These are phyloP conservation scores for Calocybe indica DNA, from an alignment of 768 basidiomycete species.

Conservation along the genomic window DNA sequence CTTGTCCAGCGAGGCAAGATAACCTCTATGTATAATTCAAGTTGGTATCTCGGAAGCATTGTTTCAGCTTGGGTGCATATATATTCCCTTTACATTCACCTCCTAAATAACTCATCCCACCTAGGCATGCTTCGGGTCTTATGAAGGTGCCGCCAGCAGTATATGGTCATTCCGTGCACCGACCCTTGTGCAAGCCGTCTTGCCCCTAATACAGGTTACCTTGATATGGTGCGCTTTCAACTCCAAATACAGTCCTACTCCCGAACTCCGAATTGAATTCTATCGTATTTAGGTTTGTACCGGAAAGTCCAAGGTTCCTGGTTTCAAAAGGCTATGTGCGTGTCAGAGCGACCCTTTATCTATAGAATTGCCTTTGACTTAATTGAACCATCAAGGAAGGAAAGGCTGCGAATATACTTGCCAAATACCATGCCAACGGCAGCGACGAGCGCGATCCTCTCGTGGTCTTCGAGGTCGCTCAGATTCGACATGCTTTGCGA, in stretches of 20 bases:
- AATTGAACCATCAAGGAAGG: constrained; percentile 29
- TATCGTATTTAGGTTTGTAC: constrained; percentile 42
- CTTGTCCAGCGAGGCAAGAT: constrained; percentile 42
- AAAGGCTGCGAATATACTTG: constrained; percentile 53
- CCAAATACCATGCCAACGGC: constrained; percentile 68
- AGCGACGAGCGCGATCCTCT: constrained; percentile 55
- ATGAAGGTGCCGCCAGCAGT: constrained; percentile 27
- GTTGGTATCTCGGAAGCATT: constrained; percentile 73
- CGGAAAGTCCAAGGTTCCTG: constrained; percentile 65
- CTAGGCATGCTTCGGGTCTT: constrained; percentile 39
- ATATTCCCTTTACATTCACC: background rate
- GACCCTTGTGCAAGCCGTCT: constrained; percentile 53
- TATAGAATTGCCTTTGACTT: background rate
- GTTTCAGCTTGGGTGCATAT: constrained; percentile 40
- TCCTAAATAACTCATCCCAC: background rate
- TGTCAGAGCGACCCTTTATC: background rate
- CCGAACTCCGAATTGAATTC: background rate
- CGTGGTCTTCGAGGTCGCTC: constrained; percentile 50
- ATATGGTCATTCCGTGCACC: constrained; percentile 65
- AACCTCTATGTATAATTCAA: constrained; percentile 62
- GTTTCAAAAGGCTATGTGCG: constrained; percentile 54
- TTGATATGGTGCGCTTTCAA: constrained; percentile 40
- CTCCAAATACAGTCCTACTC: background rate
- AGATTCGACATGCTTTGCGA: constrained; percentile 64
- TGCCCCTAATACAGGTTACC: constrained; percentile 49